Base-by-base conservation (phyloP, 305 asterid genomes). In the Fraxinus velutina region DNA sequence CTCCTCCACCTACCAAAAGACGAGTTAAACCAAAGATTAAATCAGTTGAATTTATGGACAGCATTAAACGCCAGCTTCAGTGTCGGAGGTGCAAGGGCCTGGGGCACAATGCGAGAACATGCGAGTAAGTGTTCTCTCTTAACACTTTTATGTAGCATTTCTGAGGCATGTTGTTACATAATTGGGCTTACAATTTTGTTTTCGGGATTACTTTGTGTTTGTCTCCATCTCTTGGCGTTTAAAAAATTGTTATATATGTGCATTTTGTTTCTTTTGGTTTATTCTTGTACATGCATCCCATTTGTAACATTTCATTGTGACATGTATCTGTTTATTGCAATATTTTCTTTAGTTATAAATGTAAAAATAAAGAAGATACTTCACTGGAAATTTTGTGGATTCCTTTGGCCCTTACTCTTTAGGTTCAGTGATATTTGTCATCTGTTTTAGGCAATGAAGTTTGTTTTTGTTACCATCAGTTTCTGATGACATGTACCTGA, bases 71-170 rank as follows among this genome's bases (percentile, higher is more conserved):
- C 64, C 98, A 96, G 87, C 99, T 96, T 77, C 98, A 94, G 89
- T 96, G 99, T 86, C 93, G 99, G 84, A 89, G 90, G 88, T 96
- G 99, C 93, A 96, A 94, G 88, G 98, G 98, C 52, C 88, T 96
- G 68, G 98, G 99, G 74, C 99, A 96, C 90, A 96, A 96, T 79
- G 93, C 94, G 89, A 93, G 90, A 88, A 93, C 98, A 2, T 96
- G 99, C 99, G 85, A 88, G 99, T 94, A 90, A 82, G 98, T 79
- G 21, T 85, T 72, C 39, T 30, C 5, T 66, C 17, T 12, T 73
- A 57, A 24, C 21, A 55, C 13, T 77, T 27, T 84, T 6, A 62
- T 77, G 60, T 71, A 21, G 27, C 71, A 55, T 22, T 44, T 8
- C 50, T 79, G 66, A 73, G 44, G 34, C 52, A 19, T 5, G 3